Percentiles rank a stretch among this genome's conserved stretches.
These are phyloP conservation scores for Colletotrichum lindemuthianum DNA, from an alignment of 2,329 filamentous ascomycete species.

Conservation along the genomic window DNA sequence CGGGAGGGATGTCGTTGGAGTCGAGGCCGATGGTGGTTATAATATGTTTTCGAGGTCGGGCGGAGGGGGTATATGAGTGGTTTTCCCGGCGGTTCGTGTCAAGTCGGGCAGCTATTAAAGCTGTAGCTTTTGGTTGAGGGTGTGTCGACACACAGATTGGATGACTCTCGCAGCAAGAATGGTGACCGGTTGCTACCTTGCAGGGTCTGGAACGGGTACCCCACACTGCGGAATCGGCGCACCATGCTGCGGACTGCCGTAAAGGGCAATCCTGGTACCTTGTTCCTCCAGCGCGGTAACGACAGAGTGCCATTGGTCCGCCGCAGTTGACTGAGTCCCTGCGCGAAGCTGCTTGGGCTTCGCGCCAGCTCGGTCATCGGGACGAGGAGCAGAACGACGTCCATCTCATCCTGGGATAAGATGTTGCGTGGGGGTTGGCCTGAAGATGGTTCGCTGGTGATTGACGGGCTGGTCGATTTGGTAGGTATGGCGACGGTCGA, in stretches of 20 bases:
- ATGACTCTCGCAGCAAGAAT: conserved; percentile 33
- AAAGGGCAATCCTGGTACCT: conserved; percentile 29
- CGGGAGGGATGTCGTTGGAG: background rate
- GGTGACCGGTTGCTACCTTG: conserved; percentile 31
- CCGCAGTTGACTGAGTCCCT: conserved; percentile 8
- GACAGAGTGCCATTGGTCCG: conserved; percentile 8
- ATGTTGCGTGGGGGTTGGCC: no score
- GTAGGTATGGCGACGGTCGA: no score
- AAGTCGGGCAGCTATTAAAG: conserved; percentile 34
- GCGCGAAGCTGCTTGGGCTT: conserved; percentile 11
- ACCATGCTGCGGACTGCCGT: conserved; percentile 34
- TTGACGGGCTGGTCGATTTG: no score
- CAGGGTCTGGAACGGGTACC: conserved; percentile 35
- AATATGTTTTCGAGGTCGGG: background rate
- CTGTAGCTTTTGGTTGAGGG: conserved; percentile 17
- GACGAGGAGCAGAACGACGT: background rate
- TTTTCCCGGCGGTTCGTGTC: conserved; percentile 13
- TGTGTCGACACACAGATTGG: conserved; percentile 27
- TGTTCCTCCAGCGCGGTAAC: conserved; percentile 13
- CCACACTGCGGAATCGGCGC: conserved; percentile 37
- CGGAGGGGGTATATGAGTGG: conserved; percentile 25
- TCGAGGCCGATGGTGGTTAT: background rate
- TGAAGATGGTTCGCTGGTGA: no score
- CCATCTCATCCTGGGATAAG: background rate
- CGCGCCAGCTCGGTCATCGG: background rate